Base-by-base conservation (phyloP, 768 basidiomycete species). In the Erythrobasidium yunnanense region DNA sequence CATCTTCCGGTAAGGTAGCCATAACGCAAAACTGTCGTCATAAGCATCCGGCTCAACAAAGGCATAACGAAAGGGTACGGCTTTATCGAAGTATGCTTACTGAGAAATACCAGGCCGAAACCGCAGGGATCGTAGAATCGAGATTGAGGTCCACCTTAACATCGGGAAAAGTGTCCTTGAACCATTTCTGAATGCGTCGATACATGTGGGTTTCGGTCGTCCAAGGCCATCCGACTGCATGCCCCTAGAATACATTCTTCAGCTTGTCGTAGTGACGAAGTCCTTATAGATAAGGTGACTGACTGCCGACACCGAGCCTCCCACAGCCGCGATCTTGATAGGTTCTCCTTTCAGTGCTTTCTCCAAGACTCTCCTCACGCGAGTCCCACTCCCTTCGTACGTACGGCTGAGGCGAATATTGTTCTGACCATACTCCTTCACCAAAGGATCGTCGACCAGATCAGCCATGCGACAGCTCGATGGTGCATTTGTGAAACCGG, bases 271-370 rank as follows among this genome's bases (percentile, higher is more conserved):
- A 22, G 4, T 34, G 4, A 55, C 34, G 23, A 20, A 55, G 8
- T 6, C 13, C 7, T 32, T 27, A 23, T 18, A 5, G 23, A 20
- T 55, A 55, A 20, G 7, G 8, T n/a, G 5, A 55, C 54, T 66
- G 15, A 55, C 54, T 6, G 54, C 54, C n/a, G 54, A 55, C 13
- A 68, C 65, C 5, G 62, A 66, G 34, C 68, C 72, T 11, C 70
- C 71, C 8, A 72, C 47, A 2, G 68, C 58, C 2, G 66, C 70
- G 17, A 71, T 47, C 7, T 60, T 51, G 20, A 73, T 50, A n/a
- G 52, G 42, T 55, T 71, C 69, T 0, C 72, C 72, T 23, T 52
- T 32, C 33, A 73, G 25, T 27, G 72, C 72, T 60, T 70, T 70
- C 42, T 50, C 63, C n/a, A 73, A 30, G 23, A 69, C 53, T 46